Evolutionary conservation across 2,329 filamentous ascomycete genomes (phyloP).

Genomic region (Ceratocystis albifundus): DNA sequence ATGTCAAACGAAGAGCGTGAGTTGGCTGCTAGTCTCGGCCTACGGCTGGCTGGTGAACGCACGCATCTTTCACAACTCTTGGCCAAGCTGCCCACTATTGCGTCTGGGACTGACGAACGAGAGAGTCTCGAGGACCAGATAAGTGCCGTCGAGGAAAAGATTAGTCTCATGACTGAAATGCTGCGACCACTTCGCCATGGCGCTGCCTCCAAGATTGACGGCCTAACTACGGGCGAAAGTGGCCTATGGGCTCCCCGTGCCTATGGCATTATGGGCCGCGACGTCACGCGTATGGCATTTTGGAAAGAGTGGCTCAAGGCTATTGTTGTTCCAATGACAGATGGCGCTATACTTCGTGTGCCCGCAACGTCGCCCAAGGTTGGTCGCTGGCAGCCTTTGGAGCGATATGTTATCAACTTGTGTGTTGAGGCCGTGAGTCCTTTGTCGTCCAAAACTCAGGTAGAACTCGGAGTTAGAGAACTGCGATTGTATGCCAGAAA

Average conservation of each 20-base stretch:
- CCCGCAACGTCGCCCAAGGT: conserved; percentile 81
- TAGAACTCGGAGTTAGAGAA: conserved; percentile 82
- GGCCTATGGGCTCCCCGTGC: conserved; percentile 91
- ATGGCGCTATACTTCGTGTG: conserved; percentile 69
- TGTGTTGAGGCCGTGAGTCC: conserved; percentile 92
- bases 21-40: conserved; percentile 79
- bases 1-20: conserved; percentile 89
- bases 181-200: conserved; percentile 84
- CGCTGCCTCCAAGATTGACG: conserved; percentile 93
- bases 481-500: conserved; percentile 84
- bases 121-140: conserved; percentile 89
- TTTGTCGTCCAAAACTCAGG: conserved; percentile 85
- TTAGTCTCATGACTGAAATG: conserved; percentile 91
- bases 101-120: conserved; percentile 68
- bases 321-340: conserved; percentile 88
- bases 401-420: conserved; percentile 92
- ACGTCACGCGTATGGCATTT: conserved; percentile 72
- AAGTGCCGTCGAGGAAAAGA: conserved; percentile 92
- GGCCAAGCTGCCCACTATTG: conserved; percentile 65
- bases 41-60: conserved; percentile 74
- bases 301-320: conserved; percentile 99
- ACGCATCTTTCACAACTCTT: conserved; percentile 82
- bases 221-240: conserved; percentile 85
- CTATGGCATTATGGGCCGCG: conserved; percentile 82
- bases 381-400: conserved; percentile 89